Base-by-base conservation (phyloP, 177 flowering plant genomes). In the Vitis hybrid region DNA sequence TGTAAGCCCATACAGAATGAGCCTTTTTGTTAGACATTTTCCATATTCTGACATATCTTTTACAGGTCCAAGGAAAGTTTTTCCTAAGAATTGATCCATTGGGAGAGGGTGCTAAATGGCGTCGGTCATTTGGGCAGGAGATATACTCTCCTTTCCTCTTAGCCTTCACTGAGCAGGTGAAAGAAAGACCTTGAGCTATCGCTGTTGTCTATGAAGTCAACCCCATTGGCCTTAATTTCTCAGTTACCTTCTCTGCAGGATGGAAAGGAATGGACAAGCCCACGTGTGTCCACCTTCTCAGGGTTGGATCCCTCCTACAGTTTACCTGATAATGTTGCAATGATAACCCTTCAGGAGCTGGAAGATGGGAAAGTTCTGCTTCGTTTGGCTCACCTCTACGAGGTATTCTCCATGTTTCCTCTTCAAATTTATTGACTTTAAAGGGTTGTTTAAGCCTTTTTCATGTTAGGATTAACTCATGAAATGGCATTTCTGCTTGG, bases 1-100 rank as follows among this genome's bases (percentile, higher is more conserved):
- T 2, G 97, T 91, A 83, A 86, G 92, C 62, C 20, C 54, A 61
- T 62, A 38, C 47, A 38, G 9, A 38, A 38, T 5, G 7, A 38
- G 47, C 7, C 47, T 38, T 38, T 38, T 38, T 5, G 47, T 38
- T 38, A 38, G 47, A 38, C 47, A 38, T 38, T 38, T 38, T 38
- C 47, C 47, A 38, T 38, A 38, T 38, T 38, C 47, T 38, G 47
- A 38, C 10, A 38, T 38, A 38, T 38, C 47, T 38, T 38, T 65
- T 61, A 11, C 74, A 77, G 80, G 24, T 77, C 44, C 19, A 49
- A 10, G 80, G 80, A 47, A 77, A 73, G 49, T 67, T 65, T 11
- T 74, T 69, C 52, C 17, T 65, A 28, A 69, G 72, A 51, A 62
- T 77, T 12, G 77, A 77, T 64, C 71, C 71, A 11, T 3, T 62